These are phyloP conservation scores for Cunninghamia lanceolata DNA, from an alignment of 75 land plant species.

Conservation along the genomic window DNA sequence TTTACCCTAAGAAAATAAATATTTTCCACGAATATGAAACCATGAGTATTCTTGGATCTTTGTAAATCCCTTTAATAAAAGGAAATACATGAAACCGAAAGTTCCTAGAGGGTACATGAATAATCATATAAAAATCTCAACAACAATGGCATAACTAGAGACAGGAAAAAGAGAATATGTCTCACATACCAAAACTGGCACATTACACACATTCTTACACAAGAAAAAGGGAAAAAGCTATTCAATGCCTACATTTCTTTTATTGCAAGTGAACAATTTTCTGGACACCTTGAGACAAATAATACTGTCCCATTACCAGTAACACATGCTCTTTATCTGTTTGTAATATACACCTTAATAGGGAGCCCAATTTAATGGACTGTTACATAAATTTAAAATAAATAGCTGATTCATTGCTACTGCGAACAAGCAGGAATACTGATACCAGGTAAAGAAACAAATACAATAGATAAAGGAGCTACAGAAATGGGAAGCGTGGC, in stretches of 20 bases:
- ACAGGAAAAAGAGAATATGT: background rate
- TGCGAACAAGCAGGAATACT: constrained; percentile 28
- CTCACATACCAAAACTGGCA: background rate
- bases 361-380: background rate
- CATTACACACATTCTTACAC: background rate
- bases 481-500: constrained; percentile 31
- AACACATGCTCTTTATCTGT: background rate
- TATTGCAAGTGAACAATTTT: background rate
- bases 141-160: background rate
- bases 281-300: background rate
- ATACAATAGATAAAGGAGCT: constrained; percentile 57
- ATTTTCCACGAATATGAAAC: background rate
- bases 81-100: background rate
- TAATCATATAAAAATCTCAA: background rate
- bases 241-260: background rate
- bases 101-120: background rate
- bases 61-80: background rate
- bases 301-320: background rate
- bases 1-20: background rate
- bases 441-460: constrained; percentile 45
- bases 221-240: background rate
- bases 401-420: background rate
- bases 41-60: background rate
- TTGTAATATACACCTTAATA: background rate
- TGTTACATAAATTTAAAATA: background rate